Evolutionary conservation across 108 stramenopile genomes (phyloP).

Genomic region (Aurantiochytrium sp.): DNA sequence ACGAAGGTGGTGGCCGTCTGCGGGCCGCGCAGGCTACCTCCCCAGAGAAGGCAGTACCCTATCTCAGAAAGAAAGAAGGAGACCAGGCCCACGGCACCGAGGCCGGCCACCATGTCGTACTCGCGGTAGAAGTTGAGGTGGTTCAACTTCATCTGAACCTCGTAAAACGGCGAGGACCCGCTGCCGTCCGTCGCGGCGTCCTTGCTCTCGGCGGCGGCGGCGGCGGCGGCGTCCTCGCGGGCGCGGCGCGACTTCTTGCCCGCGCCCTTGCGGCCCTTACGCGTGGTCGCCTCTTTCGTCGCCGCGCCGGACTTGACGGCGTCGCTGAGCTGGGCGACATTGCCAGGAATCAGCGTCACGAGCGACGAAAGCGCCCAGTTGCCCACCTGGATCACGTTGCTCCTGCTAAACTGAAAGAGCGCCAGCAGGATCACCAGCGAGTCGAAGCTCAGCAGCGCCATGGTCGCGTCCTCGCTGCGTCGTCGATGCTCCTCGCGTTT

Average conservation of each 20-base stretch:
- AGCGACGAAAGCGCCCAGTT: not conserved
- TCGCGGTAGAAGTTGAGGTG: not conserved
- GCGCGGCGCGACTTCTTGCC: not conserved
- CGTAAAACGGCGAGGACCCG: not conserved
- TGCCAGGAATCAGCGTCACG: not conserved
- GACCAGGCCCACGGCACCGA: not conserved
- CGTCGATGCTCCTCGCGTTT: not conserved
- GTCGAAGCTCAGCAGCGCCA: slow-evolving; percentile 5
- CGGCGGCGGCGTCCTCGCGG: not conserved
- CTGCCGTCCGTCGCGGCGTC: not conserved
- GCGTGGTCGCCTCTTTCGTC: not conserved
- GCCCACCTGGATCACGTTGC: not conserved
- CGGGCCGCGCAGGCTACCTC: not conserved
- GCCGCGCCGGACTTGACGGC: not conserved
- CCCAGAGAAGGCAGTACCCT: not conserved
- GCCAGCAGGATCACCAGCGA: not conserved
- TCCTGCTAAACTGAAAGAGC: not conserved
- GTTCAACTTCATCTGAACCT: not conserved
- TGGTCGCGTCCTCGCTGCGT: not conserved
- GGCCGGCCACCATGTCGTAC: not conserved
- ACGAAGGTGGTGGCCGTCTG: slow-evolving; percentile 14
- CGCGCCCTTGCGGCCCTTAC: not conserved
- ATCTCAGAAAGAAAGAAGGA: not conserved
- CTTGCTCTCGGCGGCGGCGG: not conserved
- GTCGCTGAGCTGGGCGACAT: not conserved